phyloP scores from a whole-genome alignment of 139 green algal species.

The Asterochloris erici region DNA sequence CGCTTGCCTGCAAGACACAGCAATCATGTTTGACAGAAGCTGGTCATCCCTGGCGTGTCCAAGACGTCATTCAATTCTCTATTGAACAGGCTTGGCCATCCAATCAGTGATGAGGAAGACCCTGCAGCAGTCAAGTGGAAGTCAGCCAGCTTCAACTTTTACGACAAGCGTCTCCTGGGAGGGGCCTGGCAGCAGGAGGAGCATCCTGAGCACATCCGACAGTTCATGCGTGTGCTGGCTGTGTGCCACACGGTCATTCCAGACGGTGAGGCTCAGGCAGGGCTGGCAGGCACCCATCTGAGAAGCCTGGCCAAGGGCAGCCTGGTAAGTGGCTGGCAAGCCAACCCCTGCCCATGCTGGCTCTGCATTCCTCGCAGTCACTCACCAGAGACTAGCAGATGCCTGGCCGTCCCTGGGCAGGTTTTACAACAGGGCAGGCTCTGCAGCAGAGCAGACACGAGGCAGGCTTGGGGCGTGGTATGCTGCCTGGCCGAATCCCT shows the following conservation, averaged over 20 bases:
- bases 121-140: conserved; percentile 8
- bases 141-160: conserved; percentile 68
- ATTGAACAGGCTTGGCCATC: neutral
- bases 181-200: conserved; percentile 56
- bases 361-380: neutral
- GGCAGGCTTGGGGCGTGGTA: too few relatives aligned
- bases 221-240: conserved; percentile 75
- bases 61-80: too few relatives aligned
- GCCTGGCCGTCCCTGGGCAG: neutral
- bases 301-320: too few relatives aligned
- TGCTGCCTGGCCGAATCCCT: too few relatives aligned
- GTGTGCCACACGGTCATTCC: conserved; percentile 82
- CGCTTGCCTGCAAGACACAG: too few relatives aligned
- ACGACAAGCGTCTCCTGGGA: conserved; percentile 70
- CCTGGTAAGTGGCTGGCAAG: too few relatives aligned
- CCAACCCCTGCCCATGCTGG: neutral
- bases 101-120: neutral
- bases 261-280: conserved; percentile 25
- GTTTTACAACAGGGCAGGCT: neutral
- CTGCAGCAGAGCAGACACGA: too few relatives aligned
- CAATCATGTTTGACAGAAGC: too few relatives aligned
- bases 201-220: conserved; percentile 24
- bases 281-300: conserved; percentile 17
- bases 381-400: neutral
- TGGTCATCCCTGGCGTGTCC: too few relatives aligned